Evolutionary conservation across 2,329 filamentous ascomycete genomes (phyloP), one percentile per base, ranked within the genome.

Genomic region (Ramularia endophylla): DNA sequence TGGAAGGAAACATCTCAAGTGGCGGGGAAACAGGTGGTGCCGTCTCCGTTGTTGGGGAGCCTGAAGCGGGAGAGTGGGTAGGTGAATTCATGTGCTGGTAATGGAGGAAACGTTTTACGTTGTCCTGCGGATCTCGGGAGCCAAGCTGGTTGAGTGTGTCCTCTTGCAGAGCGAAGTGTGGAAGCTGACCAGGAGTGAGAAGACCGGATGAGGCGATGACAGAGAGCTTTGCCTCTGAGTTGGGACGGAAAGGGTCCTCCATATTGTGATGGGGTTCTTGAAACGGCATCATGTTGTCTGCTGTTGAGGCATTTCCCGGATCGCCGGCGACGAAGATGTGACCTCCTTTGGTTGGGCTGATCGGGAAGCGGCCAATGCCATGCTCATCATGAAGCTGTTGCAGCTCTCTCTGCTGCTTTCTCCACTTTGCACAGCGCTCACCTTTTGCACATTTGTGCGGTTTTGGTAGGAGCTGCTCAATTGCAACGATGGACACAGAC

Each of bases 171-270:
- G 67, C 68, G 45, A 89, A 73, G 17, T 81, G 72, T 16, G 83
- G 74, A 9, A 81, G 61, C 27, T 75, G 64, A 6, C 77, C 77
- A 5, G 85, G 83, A 2, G 88, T 89, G 48, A 97, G 75, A 8
- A 94, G 75, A 64, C 95, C 90, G 1, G 89, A 95, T 1, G 90
- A 95, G 18, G 89, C 90, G 38, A 94, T 83, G 8, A 95, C 74
- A 1, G 89, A 95, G 8, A 85, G 85, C 3, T 83, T 77, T 15
- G 78, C 78, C 53, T 92, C 83, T 5, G 87, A 90, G 18, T 80
- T 71, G 8, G 86, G 85, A 31, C 83, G 79, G 50, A 76, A 64
- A 4, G 40, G 46, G 25, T 59, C 53, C 17, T 55, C 51, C 6
- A 45, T 28, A 15, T 39, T 39, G n/a, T 51, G 49, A 39, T 54